phyloP scores from a whole-genome alignment of 2,329 filamentous ascomycete genomes.

The Neocucurbitaria cava region DNA sequence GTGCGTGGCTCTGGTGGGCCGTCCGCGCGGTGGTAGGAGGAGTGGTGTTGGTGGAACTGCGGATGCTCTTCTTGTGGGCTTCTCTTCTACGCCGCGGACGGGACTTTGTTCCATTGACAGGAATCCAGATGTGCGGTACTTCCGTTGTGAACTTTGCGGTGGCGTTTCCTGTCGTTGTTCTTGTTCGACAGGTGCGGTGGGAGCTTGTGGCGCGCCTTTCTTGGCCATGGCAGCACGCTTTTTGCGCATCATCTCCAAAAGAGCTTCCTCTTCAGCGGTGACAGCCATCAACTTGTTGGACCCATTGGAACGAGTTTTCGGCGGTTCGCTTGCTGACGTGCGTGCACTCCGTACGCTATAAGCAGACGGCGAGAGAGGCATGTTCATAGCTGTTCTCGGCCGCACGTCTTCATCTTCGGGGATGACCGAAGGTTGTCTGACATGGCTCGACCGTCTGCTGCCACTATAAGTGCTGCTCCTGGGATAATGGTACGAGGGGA shows the following conservation, averaged over 20 bases:
- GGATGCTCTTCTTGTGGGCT: constrained; percentile 20
- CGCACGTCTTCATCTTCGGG: constrained; percentile 43
- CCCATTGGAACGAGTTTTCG: constrained; percentile 34
- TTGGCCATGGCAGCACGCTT: constrained; percentile 57
- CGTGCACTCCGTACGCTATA: constrained; percentile 39
- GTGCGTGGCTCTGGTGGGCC: constrained; percentile 24
- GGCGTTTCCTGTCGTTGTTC: constrained; percentile 28
- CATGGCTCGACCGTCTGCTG: constrained; percentile 38
- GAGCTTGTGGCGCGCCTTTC: constrained; percentile 46
- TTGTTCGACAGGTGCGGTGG: constrained; percentile 36
- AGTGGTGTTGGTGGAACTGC: constrained; percentile 30
- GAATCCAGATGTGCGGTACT: constrained; percentile 35
- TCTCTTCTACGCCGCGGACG: constrained; percentile 25
- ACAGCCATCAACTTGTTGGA: constrained; percentile 54
- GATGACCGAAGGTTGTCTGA: constrained; percentile 48
- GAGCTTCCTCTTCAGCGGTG: constrained; percentile 57
- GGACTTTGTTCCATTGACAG: constrained; percentile 35
- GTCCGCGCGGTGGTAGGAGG: constrained; percentile 32
- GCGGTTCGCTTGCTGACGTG: constrained; percentile 45
- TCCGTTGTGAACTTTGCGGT: constrained; percentile 13
- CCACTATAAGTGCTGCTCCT: constrained; percentile 25
- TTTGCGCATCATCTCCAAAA: constrained; percentile 58
- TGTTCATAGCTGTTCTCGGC: constrained; percentile 34
- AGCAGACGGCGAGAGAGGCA: constrained; percentile 33
- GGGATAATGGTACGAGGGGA: constrained; percentile 25